Evolutionary conservation across 371 early-diverging fungal genomes (phyloP), one percentile per base, ranked within the genome.

Genomic region (Mortierella sp.): DNA sequence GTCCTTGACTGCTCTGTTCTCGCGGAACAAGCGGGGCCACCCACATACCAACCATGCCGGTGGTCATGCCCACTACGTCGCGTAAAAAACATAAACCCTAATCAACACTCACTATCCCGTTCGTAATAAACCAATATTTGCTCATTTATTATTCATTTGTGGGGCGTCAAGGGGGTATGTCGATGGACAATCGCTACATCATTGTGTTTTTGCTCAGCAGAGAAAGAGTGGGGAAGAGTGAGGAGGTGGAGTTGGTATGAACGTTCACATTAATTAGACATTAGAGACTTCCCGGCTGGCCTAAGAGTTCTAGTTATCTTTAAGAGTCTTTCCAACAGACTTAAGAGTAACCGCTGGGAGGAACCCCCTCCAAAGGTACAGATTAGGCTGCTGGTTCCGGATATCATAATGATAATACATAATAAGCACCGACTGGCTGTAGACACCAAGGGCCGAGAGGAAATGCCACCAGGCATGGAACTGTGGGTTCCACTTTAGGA

Each of bases 381-480:
- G 13, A 6, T 37, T 16, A 9, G 58, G 58, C 4, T 43, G 10
- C 26, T 52, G 29, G 3, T 55, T 24, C 2, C 69, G 55, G 9
- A 69, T 55, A 16, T 69, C 69, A 19, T 69, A 55, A 26, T 69
- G 69, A 22, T 69, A 69, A 41, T 55, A 69, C 10, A 69, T 69
- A 19, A 69, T 55, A 26, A 69, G 16, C 11, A 69, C 43, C 6
- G 44, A 14, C 43, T 40, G 14, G 0, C 22, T 31, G 29, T 69
- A 69, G 0, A 55, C 55, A 0, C 19, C 53, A 26, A 52, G 8
- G 2, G 55, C 52, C 40, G 69, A 43, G 24, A 69, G 29, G 26
- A 52, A 43, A 29, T 55, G 69, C 69, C 69, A 69, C 69, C 69
- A 69, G 2, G 71, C 71, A 64, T 71, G 71, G 71, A 71, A 71